These are phyloP conservation scores for Penicillium silybi DNA, from an alignment of 495 filamentous ascomycete genomes.

Conservation along the genomic window DNA sequence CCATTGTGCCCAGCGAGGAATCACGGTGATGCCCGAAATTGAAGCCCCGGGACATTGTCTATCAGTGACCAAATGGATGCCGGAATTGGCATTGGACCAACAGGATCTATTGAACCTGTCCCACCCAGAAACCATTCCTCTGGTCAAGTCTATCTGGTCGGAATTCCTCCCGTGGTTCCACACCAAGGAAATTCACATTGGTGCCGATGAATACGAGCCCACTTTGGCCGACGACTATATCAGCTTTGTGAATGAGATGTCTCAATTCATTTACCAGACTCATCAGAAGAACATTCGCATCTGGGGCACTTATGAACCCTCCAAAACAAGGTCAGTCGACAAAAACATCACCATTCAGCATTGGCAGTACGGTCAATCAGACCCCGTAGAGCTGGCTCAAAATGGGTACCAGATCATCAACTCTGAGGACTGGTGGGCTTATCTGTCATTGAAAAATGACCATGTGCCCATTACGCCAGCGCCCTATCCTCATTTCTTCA, in stretches of 20 bases:
- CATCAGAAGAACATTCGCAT: constrained; percentile 48
- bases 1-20: constrained; percentile 48
- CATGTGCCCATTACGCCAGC: constrained; percentile 52
- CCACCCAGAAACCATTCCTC: constrained; percentile 50
- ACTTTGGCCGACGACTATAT: constrained; percentile 50
- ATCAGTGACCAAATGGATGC: constrained; percentile 54
- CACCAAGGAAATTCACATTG: constrained; percentile 54
- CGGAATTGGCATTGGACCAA: constrained; percentile 46
- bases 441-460: constrained; percentile 53
- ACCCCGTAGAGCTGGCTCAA: constrained; percentile 40
- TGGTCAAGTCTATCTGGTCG: constrained; percentile 50
- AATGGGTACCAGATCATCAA: constrained; percentile 47
- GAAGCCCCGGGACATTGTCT: constrained; percentile 52
- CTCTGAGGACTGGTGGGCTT: constrained; percentile 55
- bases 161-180: constrained; percentile 56
- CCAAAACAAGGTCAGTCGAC: constrained; percentile 31
- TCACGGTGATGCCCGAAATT: constrained; percentile 54
- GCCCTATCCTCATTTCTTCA: constrained; percentile 52
- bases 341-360: constrained; percentile 49
- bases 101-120: constrained; percentile 51
- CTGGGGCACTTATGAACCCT: constrained; percentile 53
- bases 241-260: constrained; percentile 50
- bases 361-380: constrained; percentile 56
- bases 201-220: constrained; percentile 54
- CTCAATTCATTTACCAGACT: constrained; percentile 37